Conservation (phyloP, 1,284 basidiomycete genomes). For the Phlebopus sp. region DNA sequence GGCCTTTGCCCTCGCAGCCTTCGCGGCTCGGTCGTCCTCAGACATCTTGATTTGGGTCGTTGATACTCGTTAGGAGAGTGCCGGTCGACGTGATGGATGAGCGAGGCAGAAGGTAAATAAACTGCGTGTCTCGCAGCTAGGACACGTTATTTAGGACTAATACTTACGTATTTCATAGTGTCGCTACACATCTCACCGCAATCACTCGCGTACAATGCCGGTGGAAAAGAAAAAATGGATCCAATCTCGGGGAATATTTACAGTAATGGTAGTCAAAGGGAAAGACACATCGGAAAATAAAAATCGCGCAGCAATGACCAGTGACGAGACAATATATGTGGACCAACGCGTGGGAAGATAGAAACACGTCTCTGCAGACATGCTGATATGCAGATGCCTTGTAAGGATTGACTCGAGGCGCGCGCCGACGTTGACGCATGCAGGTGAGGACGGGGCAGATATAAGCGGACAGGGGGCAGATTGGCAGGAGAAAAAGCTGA, state of each 20-base stretch:
- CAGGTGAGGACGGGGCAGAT: constrained; percentile 49
- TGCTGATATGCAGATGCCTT: constrained; percentile 34
- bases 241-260: constrained; percentile 33
- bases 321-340: constrained; percentile 35
- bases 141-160: too few species aligned
- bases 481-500: constrained; percentile 25
- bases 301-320: constrained; percentile 28
- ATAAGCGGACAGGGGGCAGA: constrained; percentile 39
- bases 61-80: constrained; percentile 2
- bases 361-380: constrained; percentile 21
- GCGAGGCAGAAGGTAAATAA: neutral
- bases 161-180: neutral
- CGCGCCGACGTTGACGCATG: constrained; percentile 40
- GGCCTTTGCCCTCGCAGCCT: constrained; percentile 76
- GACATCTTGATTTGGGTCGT: constrained; percentile 27
- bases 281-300: constrained; percentile 22
- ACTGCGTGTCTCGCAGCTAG: neutral
- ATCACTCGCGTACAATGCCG: constrained; percentile 2
- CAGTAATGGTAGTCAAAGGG: constrained; percentile 24
- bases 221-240: constrained; percentile 16
- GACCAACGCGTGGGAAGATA: constrained; percentile 35
- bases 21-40: constrained; percentile 75
- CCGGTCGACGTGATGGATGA: constrained; percentile 4
- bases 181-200: neutral
- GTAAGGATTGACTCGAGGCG: constrained; percentile 64